phyloP scores from a whole-genome alignment of 2,329 filamentous ascomycete species.

The Colletotrichum graminicola region DNA sequence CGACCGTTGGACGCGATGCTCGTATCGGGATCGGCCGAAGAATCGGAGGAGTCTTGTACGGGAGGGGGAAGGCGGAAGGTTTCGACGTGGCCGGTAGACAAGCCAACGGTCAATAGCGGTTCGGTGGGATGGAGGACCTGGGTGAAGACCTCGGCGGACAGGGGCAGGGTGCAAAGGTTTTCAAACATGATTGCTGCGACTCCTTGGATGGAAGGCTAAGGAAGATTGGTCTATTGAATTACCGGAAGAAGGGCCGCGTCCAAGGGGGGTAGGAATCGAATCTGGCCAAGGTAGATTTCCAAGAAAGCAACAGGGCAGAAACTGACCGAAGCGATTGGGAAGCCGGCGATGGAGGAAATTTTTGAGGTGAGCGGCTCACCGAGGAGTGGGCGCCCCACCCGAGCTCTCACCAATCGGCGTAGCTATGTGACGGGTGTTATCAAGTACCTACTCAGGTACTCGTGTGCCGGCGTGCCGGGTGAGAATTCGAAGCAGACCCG shows the following conservation, averaged over 20 bases:
- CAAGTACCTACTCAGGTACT: too few relatives aligned
- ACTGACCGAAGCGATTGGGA: slow-evolving; percentile 15
- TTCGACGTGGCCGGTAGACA: slow-evolving; percentile 87
- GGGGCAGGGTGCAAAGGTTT: slow-evolving; percentile 89
- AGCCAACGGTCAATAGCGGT: slow-evolving; percentile 86
- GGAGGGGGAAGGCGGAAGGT: slow-evolving; percentile 78
- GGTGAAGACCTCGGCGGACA: slow-evolving; percentile 87
- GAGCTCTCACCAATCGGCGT: slow-evolving; percentile 12
- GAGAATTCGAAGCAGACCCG: not conserved
- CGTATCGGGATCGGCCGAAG: slow-evolving; percentile 62
- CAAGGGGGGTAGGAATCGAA: not conserved
- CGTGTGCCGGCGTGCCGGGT: not conserved
- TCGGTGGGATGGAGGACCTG: slow-evolving; percentile 88
- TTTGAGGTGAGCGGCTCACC: slow-evolving; percentile 34
- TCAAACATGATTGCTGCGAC: slow-evolving; percentile 76
- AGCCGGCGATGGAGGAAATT: slow-evolving; percentile 9
- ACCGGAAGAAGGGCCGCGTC: not conserved
- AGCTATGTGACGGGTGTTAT: not conserved
- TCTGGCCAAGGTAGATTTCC: not conserved
- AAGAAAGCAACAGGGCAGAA: not conserved
- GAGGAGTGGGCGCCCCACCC: slow-evolving; percentile 11
- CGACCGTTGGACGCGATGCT: slow-evolving; percentile 71
- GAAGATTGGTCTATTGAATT: not conserved
- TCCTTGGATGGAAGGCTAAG: not conserved
- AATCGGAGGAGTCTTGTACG: slow-evolving; percentile 61